A percentile compares a stretch with the other conserved stretches of the same genome.
Evolutionary conservation across 768 basidiomycete species (phyloP).

Genomic region (Calocybe gangraenosa): DNA sequence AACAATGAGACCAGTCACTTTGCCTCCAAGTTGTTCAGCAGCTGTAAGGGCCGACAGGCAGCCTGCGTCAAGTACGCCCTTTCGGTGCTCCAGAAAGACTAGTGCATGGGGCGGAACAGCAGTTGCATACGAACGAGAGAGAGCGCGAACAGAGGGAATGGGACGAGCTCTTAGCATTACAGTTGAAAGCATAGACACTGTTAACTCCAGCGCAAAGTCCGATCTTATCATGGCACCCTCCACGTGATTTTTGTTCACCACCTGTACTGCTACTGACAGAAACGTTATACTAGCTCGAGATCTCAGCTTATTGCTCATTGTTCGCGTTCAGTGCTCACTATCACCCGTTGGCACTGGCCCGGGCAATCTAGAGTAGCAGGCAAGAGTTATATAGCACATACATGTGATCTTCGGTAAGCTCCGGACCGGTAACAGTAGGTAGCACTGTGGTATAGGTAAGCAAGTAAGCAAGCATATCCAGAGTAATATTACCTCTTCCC

Average conservation of each 20-base stretch:
- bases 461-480: no score
- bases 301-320: no score
- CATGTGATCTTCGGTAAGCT: conserved; percentile 1
- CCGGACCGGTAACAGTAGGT: conserved; percentile 11
- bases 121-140: conserved; percentile 53
- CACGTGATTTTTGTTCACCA: no score
- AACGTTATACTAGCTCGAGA: no score
- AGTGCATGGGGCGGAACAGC: conserved; percentile 66
- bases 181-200: conserved; percentile 14
- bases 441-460: no score
- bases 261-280: no score
- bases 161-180: conserved; percentile 17
- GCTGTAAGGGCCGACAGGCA: conserved; percentile 92
- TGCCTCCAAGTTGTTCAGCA: conserved; percentile 78
- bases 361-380: no score
- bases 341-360: no score
- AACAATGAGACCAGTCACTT: conserved; percentile 76
- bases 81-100: conserved; percentile 86
- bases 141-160: conserved; percentile 10
- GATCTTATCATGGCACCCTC: conserved; percentile 7
- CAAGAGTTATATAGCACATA: no score
- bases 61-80: conserved; percentile 76
- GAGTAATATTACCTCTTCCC: not conserved
- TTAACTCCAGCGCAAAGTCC: conserved; percentile 9
- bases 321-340: no score